Conservation (phyloP, 495 filamentous ascomycete genomes). For the Penicillium mononematosum region DNA sequence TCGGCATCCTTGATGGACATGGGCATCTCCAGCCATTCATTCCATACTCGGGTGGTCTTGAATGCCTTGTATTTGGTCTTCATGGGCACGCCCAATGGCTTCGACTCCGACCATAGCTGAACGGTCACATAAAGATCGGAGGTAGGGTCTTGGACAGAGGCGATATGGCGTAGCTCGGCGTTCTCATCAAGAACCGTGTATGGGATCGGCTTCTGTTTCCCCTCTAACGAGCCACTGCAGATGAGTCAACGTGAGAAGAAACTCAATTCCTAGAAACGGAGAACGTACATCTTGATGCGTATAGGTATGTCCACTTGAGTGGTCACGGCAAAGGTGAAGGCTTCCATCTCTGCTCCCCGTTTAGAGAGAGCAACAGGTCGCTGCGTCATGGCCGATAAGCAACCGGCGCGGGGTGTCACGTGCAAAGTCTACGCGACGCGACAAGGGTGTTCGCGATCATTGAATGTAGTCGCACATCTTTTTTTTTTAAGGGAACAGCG, state of each 20-base stretch:
- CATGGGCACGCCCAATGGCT: conserved; percentile 84
- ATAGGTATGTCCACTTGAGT: conserved; percentile 73
- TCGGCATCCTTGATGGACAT: conserved; percentile 78
- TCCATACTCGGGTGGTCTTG: conserved; percentile 78
- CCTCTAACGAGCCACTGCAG: conserved; percentile 77
- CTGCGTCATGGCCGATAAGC: conserved; percentile 16
- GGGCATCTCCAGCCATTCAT: conserved; percentile 92
- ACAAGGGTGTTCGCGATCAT: not conserved
- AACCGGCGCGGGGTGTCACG: conserved; percentile 11
- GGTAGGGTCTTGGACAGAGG: conserved; percentile 68
- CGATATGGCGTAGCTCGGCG: conserved; percentile 78
- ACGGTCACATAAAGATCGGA: conserved; percentile 92
- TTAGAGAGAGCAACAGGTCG: conserved; percentile 2
- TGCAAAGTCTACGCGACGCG: conserved; percentile 6
- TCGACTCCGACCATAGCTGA: conserved; percentile 94
- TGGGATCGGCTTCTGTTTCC: conserved; percentile 72
- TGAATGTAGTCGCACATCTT: not conserved
- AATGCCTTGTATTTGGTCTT: conserved; percentile 92
- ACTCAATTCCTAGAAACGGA: conserved; percentile 3
- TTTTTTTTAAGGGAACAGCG: not conserved
- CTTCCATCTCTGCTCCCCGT: conserved; percentile 63
- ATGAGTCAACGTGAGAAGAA: conserved; percentile 20
- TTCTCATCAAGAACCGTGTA: conserved; percentile 74
- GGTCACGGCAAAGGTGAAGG: conserved; percentile 90
- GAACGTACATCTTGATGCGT: conserved; percentile 75